Evolutionary conservation across 129 eudicot species (phyloP).

Genomic region (Heracleum sosnowskyi): DNA sequence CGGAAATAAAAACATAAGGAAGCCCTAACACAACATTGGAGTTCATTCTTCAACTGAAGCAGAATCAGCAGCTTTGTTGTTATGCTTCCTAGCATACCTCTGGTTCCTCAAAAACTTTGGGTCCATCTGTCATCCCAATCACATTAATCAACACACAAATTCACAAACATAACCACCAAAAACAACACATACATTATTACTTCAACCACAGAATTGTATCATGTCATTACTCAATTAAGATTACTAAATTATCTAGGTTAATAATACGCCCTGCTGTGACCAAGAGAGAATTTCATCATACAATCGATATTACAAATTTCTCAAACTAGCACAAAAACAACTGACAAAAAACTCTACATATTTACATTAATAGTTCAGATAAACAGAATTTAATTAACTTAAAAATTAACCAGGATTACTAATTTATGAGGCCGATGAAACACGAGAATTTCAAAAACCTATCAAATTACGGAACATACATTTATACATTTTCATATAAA

Average conservation of each 20-base stretch:
- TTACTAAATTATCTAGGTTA: too few species aligned
- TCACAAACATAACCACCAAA: neutral
- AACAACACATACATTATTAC: neutral
- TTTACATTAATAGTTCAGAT: too few species aligned
- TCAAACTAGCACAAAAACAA: neutral
- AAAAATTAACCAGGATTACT: too few species aligned
- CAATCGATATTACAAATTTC: neutral
- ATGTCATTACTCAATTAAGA: neutral
- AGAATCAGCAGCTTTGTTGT: conserved; percentile 53
- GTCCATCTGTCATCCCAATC: conserved; percentile 50
- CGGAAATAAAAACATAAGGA: neutral
- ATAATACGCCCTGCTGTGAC: too few species aligned
- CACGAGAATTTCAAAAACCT: too few species aligned
- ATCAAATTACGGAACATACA: too few species aligned
- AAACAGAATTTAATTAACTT: too few species aligned
- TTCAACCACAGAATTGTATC: neutral
- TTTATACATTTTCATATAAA: too few species aligned
- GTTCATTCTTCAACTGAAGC: conserved; percentile 55
- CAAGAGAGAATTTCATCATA: neutral
- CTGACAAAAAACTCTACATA: neutral
- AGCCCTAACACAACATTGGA: neutral
- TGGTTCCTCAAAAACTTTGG: conserved; percentile 98
- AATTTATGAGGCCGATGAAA: neutral
- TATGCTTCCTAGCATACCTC: conserved; percentile 99
- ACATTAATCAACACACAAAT: neutral